Base-by-base conservation (phyloP, 2,329 filamentous ascomycete species). In the Verticillium nonalfalfae region DNA sequence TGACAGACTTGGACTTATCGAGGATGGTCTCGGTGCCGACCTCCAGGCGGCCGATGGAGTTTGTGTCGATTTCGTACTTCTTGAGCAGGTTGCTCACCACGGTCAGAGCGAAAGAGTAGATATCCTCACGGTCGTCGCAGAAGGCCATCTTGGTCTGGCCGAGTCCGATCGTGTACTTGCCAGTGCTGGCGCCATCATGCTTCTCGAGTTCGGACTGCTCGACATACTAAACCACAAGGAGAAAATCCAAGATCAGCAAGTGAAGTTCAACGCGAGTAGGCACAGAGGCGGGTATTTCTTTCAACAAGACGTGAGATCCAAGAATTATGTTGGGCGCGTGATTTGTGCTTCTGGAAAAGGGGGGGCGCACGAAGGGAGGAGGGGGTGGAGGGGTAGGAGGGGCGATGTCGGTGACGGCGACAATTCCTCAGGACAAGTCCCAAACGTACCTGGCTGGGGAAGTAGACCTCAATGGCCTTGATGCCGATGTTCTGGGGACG, bases 131-230 rank as follows among this genome's bases (percentile, higher is more conserved):
- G 73, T 95, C 91, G 78, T 95, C 91, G 76, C 91, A 94, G 80
- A 95, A 95, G 82, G 87, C 89, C 91, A 95, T 95, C 81, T 90
- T 92, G 74, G 90, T 94, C 84, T 95, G 91, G 71, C 91, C 91
- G 61, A 95, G 88, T 76, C 91, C 91, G 79, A 95, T 94, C 72
- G 91, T 95, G 83, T 95, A 95, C 80, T 95, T 95, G 68, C 91
- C 91, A 61, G 86, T 76, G 74, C 85, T 85, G 71, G 91, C 90
- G 75, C 90, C 90, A 85, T 95, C 91, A 78, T 92, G 91, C 78
- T 91, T 90, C 77, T 94, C 90, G 66, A 95, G 85, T 75, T 93
- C 90, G 62, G 81, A 76, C 79, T 95, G 91, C 73, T 93, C 89
- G 71, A 95, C 90, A 78, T 91, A 95, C 90, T 94, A 59, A 31